These are phyloP conservation scores for Clonostachys byssicola DNA, from an alignment of 2,329 filamentous ascomycete genomes.

Conservation along the genomic window DNA sequence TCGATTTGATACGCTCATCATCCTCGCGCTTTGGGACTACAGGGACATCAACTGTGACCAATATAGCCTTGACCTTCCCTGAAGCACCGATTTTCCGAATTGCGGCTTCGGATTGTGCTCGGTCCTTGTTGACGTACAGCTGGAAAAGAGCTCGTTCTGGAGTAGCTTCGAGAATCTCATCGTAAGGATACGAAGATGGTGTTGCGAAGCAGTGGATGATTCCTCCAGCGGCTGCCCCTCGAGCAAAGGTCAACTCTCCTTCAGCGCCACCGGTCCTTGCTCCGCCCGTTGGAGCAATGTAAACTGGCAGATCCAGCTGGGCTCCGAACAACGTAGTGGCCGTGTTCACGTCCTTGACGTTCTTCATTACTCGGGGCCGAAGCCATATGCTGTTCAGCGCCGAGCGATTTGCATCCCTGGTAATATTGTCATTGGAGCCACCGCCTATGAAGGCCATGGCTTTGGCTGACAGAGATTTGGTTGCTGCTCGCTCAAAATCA, in stretches of 20 bases:
- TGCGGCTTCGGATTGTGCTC: neutral
- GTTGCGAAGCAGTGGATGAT: neutral
- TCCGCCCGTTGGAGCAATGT: constrained; percentile 11
- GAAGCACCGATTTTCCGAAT: neutral
- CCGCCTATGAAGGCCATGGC: constrained; percentile 14
- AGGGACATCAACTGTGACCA: constrained; percentile 2
- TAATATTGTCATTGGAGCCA: constrained; percentile 16
- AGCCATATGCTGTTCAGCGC: constrained; percentile 13
- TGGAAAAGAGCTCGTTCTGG: constrained; percentile 2
- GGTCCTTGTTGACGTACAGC: constrained; percentile 2
- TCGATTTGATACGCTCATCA: constrained; percentile 6
- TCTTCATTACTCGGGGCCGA: constrained; percentile 12
- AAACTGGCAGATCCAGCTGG: constrained; percentile 10
- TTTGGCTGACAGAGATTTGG: constrained; percentile 6
- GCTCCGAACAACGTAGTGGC: constrained; percentile 10
- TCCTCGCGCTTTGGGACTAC: constrained; percentile 7
- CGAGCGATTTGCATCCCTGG: constrained; percentile 10
- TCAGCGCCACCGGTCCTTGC: constrained; percentile 3
- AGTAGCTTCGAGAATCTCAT: neutral
- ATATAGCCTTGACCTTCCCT: neutral
- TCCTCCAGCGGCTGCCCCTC: neutral
- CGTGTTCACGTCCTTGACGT: constrained; percentile 9
- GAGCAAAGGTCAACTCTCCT: constrained; percentile 1
- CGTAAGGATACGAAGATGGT: neutral
- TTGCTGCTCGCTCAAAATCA: constrained; percentile 15